Base-by-base conservation (phyloP, 257 asterid species). In the Penstemon barbatus region DNA sequence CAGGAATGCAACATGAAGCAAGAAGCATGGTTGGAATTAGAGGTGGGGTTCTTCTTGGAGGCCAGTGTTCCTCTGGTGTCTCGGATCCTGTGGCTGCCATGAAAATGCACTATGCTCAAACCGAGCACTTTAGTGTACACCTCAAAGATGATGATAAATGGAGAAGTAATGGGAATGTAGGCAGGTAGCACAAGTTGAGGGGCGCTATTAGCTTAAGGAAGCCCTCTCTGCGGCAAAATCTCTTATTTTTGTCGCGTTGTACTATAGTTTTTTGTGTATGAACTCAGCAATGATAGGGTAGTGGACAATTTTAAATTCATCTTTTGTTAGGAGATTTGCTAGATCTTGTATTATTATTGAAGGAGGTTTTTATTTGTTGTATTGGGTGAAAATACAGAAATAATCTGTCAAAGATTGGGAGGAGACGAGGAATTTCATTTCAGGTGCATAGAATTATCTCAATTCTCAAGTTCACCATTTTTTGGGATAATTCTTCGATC, bases 301-400 rank as follows among this genome's bases (percentile, higher is more conserved):
- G 84, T 74, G 74, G 77, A 71, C 72, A 72, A 77, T 71, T 60
- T 64, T 76, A 62, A 56, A 53, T 78, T 69, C 76, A 69, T 73
- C 49, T 61, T 62, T 45, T 52, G 19, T 18, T 44, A 76, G 79
- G 75, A 74, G 78, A 68, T 67, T 78, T 73, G 70, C 41, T 88
- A 81, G 90, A 82, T 82, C 71, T 68, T 85, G 86, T 88, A 84
- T 76, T 77, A 77, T 85, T 81, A 3, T 49, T 63, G 86, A 85
- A 77, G 89, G 78, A 76, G 71, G 84, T 66, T 71, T 79, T 89
- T 87, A 84, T 84, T 84, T 89, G 92, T 87, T 92, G 98, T 89
- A 89, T 87, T 80, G 78, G 90, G 82, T 82, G 83, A 83, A 71
- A 76, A 81, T 85, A 75, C 95, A 88, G 79, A 80, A 89, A 86